A percentile compares a stretch with the other conserved stretches of the same genome.
Conservation (phyloP, 2,329 filamentous ascomycete genomes). For the Calonectria pseudoreteaudii region DNA sequence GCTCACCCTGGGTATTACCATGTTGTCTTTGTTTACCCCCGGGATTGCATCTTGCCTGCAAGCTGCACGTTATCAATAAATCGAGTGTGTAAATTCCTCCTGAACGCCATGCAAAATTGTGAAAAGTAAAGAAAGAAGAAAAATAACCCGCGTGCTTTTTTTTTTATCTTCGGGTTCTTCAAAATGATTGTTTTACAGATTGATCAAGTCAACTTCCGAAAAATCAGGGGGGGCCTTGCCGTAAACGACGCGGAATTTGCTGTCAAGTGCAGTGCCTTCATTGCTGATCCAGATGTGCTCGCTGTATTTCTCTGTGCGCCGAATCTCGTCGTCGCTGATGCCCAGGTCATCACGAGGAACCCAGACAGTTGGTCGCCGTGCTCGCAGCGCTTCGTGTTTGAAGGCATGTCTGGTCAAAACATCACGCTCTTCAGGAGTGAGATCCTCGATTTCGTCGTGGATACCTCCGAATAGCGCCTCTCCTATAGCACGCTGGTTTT, state of each 20-base stretch:
- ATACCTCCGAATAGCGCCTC: slow-evolving; percentile 88
- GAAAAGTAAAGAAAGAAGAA: slow-evolving; percentile 2
- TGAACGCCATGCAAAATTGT: slow-evolving; percentile 21
- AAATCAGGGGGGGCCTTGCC: slow-evolving; percentile 89
- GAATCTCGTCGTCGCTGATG: slow-evolving; percentile 91
- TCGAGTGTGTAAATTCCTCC: slow-evolving; percentile 6
- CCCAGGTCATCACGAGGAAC: slow-evolving; percentile 92
- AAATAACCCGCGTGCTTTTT: neutral
- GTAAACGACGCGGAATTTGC: slow-evolving; percentile 85
- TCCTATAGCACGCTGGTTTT: slow-evolving; percentile 79
- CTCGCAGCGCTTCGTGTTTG: slow-evolving; percentile 87
- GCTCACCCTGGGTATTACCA: slow-evolving; percentile 25
- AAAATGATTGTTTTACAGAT: slow-evolving; percentile 62
- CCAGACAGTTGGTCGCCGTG: slow-evolving; percentile 90
- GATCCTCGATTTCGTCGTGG: slow-evolving; percentile 93
- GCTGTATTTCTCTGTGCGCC: slow-evolving; percentile 79
- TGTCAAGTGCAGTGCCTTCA: slow-evolving; percentile 88
- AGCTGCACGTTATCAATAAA: slow-evolving; percentile 25
- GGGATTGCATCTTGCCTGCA: slow-evolving; percentile 35
- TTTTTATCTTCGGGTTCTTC: neutral
- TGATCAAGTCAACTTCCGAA: slow-evolving; percentile 87
- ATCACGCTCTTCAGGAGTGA: slow-evolving; percentile 91
- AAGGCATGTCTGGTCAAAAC: slow-evolving; percentile 88
- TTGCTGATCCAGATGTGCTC: slow-evolving; percentile 93
- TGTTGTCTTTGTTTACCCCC: slow-evolving; percentile 9